phyloP scores from a whole-genome alignment of 2,329 filamentous ascomycete species.

The Pleochaeta shiraiana region DNA sequence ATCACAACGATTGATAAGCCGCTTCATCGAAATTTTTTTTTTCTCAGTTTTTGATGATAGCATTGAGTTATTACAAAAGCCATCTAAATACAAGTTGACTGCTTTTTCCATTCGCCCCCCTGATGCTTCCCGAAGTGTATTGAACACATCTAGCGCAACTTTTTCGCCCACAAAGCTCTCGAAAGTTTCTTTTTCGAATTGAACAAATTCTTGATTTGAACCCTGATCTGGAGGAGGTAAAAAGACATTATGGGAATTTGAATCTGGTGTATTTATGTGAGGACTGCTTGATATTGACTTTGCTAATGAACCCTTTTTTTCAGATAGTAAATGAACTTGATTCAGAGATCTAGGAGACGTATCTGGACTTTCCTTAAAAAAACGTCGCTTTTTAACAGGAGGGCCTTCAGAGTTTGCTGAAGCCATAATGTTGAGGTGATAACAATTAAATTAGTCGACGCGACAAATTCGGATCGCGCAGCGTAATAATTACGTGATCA shows the following conservation, averaged over 20 bases:
- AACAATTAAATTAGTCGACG: too few species aligned
- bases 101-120: slow-evolving; percentile 36
- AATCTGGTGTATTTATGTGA: neutral
- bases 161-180: slow-evolving; percentile 37
- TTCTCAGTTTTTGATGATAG: neutral
- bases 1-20: neutral
- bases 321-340: neutral
- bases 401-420: slow-evolving; percentile 23
- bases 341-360: neutral
- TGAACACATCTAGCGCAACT: slow-evolving; percentile 27
- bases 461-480: too few species aligned
- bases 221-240: neutral
- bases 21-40: neutral
- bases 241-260: slow-evolving; percentile 9
- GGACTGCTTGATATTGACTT: neutral
- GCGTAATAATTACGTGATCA: too few species aligned
- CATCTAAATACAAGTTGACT: slow-evolving; percentile 49
- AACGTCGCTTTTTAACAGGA: slow-evolving; percentile 26
- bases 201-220: neutral
- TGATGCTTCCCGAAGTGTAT: slow-evolving; percentile 30
- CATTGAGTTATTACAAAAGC: slow-evolving; percentile 31
- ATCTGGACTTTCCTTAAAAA: slow-evolving; percentile 22
- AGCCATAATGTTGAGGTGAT: too few species aligned
- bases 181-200: slow-evolving; percentile 35
- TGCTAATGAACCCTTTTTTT: neutral